Evolutionary conservation across 345 rosid genomes (phyloP).

Genomic region (Euphorbia tirucalli): DNA sequence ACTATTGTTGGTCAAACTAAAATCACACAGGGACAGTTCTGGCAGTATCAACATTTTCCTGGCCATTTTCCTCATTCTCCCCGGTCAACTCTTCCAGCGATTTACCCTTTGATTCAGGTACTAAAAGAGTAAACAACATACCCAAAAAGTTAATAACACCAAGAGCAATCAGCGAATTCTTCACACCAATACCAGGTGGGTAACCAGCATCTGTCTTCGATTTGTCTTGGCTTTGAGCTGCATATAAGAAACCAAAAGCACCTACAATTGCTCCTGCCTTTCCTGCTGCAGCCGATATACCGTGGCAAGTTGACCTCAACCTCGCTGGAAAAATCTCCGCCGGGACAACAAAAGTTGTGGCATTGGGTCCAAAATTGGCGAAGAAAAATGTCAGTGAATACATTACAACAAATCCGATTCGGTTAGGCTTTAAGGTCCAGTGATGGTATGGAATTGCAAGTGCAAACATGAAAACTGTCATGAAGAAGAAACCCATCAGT

Average conservation of each 20-base stretch:
- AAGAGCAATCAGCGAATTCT: constrained; percentile 15
- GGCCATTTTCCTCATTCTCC: constrained; percentile 15
- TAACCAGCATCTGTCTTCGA: constrained; percentile 21
- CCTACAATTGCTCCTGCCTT: constrained; percentile 31
- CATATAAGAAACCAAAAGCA: constrained; percentile 28
- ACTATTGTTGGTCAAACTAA: no score
- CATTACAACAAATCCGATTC: constrained; percentile 22
- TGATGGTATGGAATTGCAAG: constrained; percentile 30
- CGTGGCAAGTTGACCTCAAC: constrained; percentile 30
- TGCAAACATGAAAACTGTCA: constrained; percentile 37
- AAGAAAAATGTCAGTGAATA: constrained; percentile 29
- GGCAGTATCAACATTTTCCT: not conserved
- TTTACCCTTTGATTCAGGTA: constrained; percentile 30
- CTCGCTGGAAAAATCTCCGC: constrained; percentile 32
- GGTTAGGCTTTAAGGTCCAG: constrained; percentile 23
- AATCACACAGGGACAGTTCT: constrained; percentile 19
- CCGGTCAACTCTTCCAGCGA: constrained; percentile 30
- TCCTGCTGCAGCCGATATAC: constrained; percentile 35
- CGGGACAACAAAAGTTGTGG: constrained; percentile 30
- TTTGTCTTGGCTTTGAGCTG: constrained; percentile 13
- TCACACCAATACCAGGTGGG: constrained; percentile 29
- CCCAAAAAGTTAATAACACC: constrained; percentile 27
- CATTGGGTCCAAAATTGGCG: constrained; percentile 32
- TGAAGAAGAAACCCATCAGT: constrained; percentile 31
- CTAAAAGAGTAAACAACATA: constrained; percentile 22